These are phyloP conservation scores for Amanita brunnescens DNA, from an alignment of 768 basidiomycete genomes.

Conservation along the genomic window DNA sequence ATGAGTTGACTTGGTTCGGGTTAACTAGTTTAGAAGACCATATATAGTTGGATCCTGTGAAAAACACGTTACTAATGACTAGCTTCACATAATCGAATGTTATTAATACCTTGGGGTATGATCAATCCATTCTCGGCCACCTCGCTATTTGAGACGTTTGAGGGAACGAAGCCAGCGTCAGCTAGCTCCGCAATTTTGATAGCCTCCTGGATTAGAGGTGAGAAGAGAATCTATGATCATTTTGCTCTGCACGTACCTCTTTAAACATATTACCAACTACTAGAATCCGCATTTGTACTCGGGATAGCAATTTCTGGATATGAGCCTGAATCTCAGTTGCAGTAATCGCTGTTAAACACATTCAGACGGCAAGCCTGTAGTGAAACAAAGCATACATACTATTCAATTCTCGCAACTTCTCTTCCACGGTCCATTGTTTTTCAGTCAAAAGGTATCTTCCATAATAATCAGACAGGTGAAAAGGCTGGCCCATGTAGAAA, in stretches of 20 bases:
- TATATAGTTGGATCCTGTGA: slow-evolving; percentile 59
- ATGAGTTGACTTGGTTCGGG: slow-evolving; percentile 78
- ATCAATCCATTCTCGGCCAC: slow-evolving; percentile 51
- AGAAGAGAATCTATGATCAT: slow-evolving; percentile 1
- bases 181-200: slow-evolving; percentile 59
- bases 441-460: slow-evolving; percentile 62
- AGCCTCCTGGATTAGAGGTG: slow-evolving; percentile 51
- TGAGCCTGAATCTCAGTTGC: slow-evolving; percentile 62
- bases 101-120: slow-evolving; percentile 50
- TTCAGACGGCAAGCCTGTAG: background rate
- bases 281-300: slow-evolving; percentile 63
- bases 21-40: slow-evolving; percentile 67
- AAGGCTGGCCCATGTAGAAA: slow-evolving; percentile 80
- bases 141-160: slow-evolving; percentile 47
- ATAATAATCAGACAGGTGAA: slow-evolving; percentile 71
- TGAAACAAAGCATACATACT: slow-evolving; percentile 38
- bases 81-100: background rate
- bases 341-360: slow-evolving; percentile 47
- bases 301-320: slow-evolving; percentile 46
- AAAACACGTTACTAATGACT: background rate
- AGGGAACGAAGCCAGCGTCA: slow-evolving; percentile 54
- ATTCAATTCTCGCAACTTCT: slow-evolving; percentile 67
- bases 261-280: slow-evolving; percentile 80
- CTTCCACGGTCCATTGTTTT: slow-evolving; percentile 66
- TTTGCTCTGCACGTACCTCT: slow-evolving; percentile 45